phyloP scores from a whole-genome alignment of 345 rosid genomes.

The Hibiscus trionum region DNA sequence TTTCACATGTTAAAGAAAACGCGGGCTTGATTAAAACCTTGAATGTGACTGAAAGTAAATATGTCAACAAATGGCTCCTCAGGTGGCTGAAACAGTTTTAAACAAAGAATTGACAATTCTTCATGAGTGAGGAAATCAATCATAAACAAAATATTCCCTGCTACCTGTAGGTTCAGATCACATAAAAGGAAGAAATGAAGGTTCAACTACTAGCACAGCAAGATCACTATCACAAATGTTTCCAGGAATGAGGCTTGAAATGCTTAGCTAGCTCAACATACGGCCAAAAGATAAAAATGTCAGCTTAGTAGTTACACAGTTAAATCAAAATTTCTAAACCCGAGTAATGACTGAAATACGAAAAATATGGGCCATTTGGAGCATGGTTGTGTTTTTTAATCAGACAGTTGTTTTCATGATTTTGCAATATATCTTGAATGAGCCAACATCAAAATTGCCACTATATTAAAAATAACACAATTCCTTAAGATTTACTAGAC shows the following conservation, averaged over 20 bases:
- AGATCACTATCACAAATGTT: neutral
- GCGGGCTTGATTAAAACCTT: no score
- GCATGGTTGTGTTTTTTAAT: neutral
- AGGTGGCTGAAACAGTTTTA: neutral
- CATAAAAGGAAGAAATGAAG: neutral
- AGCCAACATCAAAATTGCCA: constrained; percentile 38
- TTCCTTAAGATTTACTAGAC: constrained; percentile 28
- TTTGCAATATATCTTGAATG: constrained; percentile 23
- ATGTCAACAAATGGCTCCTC: no score
- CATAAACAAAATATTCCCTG: neutral
- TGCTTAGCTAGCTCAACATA: neutral
- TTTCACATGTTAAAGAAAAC: neutral
- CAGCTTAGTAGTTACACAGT: neutral
- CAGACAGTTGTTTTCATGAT: constrained; percentile 5
- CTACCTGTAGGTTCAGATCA: neutral
- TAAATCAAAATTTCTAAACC: neutral
- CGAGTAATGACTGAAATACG: neutral
- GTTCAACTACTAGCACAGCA: neutral
- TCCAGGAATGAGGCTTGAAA: neutral
- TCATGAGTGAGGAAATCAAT: neutral
- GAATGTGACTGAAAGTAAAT: no score
- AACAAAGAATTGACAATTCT: neutral
- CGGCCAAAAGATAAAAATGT: constrained; percentile 1
- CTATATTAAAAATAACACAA: constrained; percentile 23
- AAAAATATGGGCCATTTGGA: constrained; percentile 8